Evolutionary conservation across 2,329 filamentous ascomycete species (phyloP), one percentile per base, ranked within the genome.

Genomic region (Colletotrichum plurivorum): DNA sequence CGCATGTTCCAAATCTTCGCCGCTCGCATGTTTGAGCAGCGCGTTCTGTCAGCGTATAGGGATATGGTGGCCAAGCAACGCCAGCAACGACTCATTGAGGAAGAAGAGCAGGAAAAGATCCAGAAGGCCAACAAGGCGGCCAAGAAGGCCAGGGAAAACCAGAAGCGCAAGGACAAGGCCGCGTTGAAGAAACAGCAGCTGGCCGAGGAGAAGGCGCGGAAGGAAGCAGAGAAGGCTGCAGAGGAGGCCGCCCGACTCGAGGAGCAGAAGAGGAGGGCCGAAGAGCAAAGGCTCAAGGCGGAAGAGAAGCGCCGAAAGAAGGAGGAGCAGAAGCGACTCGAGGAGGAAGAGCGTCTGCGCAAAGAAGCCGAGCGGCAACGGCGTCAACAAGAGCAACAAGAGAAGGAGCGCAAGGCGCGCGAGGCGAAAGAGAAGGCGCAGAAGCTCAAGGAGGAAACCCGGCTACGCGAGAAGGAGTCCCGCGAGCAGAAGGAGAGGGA

Each of bases 1-100:
- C 89, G 95, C 74, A 99, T 99, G 96, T 99, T 99, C 79, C 96
- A 99, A 80, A 98, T 99, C 79, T 99, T 99, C 81, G 96, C 96
- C 70, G 96, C 96, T 67, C 91, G 96, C 72, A 99, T 99, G 96
- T 99, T 99, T 80, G 96, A 99, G 83, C 96, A 99, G 80, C 89
- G 96, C 72, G 96, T 99, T 22, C 87, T 99, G 68, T 95, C 93
- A 49, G 96, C 96, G n/a, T 99, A 99, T 82, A 93, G 94, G 79
- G 95, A 98, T 83, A 98, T 98, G 79, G 95, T 99, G 3, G 94
- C 96, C 18, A 91, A 92, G 75, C 95, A 99, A 82, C 93, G 96
- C 31, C 95, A 98, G 77, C 88, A 93, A 76, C 94, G 94, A 78
- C 90, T 99, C 22, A 86, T 99, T 27, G 93, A 98, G 78, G 96